A percentile compares a stretch with the other conserved stretches of the same genome.
Evolutionary conservation across 2,329 filamentous ascomycete species (phyloP).

Genomic region (Hypoxylon sp.): DNA sequence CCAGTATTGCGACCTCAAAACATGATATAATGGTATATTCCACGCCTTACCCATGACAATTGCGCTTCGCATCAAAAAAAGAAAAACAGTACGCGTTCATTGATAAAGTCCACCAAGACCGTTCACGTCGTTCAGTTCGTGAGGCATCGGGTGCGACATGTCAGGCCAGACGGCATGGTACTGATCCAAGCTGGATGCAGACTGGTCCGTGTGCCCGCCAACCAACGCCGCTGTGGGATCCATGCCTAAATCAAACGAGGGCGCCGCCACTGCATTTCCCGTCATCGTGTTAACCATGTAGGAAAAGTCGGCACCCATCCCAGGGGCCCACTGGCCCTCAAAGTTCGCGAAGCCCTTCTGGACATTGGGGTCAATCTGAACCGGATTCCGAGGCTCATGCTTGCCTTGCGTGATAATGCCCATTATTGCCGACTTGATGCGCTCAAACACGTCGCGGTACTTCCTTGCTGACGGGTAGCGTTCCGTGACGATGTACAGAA

Average conservation of each 20-base stretch:
- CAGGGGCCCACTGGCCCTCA: conserved; percentile 45
- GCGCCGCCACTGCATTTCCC: conserved; percentile 39
- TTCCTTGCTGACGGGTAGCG: conserved; percentile 53
- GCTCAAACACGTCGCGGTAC: conserved; percentile 55
- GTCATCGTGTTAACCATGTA: conserved; percentile 54
- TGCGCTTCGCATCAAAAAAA: not conserved
- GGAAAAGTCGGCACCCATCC: conserved; percentile 49
- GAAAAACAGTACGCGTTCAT: conserved; percentile 16
- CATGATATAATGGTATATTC: conserved; percentile 19
- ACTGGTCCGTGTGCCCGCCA: conserved; percentile 29
- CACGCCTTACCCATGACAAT: conserved; percentile 2
- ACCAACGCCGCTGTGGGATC: conserved; percentile 34
- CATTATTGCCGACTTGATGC: conserved; percentile 51
- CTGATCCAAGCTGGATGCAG: conserved; percentile 31
- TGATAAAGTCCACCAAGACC: conserved; percentile 39
- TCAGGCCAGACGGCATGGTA: conserved; percentile 41
- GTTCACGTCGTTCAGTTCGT: conserved; percentile 34
- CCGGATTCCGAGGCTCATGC: conserved; percentile 51
- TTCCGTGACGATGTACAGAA: conserved; percentile 54
- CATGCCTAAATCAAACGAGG: conserved; percentile 33
- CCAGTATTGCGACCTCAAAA: conserved; percentile 1
- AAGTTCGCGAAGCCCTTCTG: conserved; percentile 48
- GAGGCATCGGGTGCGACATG: conserved; percentile 38
- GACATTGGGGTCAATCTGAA: conserved; percentile 47
- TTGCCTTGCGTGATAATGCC: conserved; percentile 51